phyloP scores from a whole-genome alignment of 306 rosid genomes.

The Spatholobus suberectus region DNA sequence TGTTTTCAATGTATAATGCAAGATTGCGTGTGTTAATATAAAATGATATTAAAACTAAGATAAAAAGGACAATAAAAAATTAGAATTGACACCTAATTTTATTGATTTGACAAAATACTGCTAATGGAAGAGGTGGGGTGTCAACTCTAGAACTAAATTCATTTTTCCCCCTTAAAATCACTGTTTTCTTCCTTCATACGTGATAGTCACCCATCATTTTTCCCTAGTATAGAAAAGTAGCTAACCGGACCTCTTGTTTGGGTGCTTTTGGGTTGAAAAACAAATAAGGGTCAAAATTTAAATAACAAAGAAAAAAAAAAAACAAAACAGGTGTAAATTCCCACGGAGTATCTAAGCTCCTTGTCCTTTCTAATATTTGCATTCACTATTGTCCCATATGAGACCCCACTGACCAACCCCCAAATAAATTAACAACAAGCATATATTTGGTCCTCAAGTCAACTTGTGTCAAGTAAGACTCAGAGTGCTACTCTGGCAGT shows the following conservation, averaged over 20 bases:
- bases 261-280: background rate
- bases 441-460: slow-evolving; percentile 36
- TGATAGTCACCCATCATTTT: background rate
- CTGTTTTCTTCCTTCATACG: background rate
- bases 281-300: background rate
- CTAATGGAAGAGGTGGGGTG: too few relatives aligned
- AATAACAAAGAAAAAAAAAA: background rate
- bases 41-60: too few relatives aligned
- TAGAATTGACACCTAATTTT: too few relatives aligned
- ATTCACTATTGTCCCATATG: background rate
- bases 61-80: too few relatives aligned
- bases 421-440: slow-evolving; percentile 37
- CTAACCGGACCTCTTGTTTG: background rate
- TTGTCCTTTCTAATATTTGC: slow-evolving; percentile 34
- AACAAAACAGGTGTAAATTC: slow-evolving; percentile 19
- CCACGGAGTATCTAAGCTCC: background rate
- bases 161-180: too few relatives aligned
- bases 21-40: too few relatives aligned
- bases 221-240: background rate
- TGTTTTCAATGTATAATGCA: too few relatives aligned
- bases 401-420: background rate
- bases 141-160: too few relatives aligned
- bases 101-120: too few relatives aligned
- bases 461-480: background rate
- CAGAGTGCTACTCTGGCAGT: slow-evolving; percentile 16